Evolutionary conservation across 2,329 filamentous ascomycete species (phyloP), one percentile per base, ranked within the genome.

Genomic region (Zymoseptoria ardabiliae): DNA sequence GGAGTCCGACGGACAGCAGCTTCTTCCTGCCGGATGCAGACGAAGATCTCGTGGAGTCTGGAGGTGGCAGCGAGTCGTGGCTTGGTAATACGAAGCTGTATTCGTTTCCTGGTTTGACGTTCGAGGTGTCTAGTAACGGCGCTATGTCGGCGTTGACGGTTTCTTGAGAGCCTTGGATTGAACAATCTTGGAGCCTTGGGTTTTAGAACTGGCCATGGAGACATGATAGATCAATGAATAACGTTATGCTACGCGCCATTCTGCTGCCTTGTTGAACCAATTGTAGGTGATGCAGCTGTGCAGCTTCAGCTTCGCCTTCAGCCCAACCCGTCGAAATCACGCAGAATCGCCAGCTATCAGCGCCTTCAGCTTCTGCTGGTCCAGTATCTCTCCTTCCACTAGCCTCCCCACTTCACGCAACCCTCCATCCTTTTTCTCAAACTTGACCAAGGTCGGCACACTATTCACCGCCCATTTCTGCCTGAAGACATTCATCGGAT

Each of bases 41-140:
- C 30, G 51, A 67, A 68, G 67, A 78, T 68, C 69, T 75, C 66
- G 71, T 76, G 70, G 69, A 72, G 64, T 68, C 70, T 75, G 78
- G 68, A 74, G 74, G 70, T 68, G 75, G 65, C 74, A 73, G 67
- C 68, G 76, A 82, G 74, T 71, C 79, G 74, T 71, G 86, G 63
- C 73, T 87, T 61, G 85, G 84, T 20, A 88, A 87, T 58, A 96
- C 92, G 17, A 93, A 92, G 62, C 76, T 99, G 25, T 97, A 91
- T 76, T 92, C 93, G 1, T 97, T 97, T 70, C 93, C 94, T 0
- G 93, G 94, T 0, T 77, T 97, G 74, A 85, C 97, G 53, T 97
- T 99, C 77, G 94, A 99, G 76, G 93, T 99, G 25, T 76, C 97
- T 73, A 92, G 90, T 84, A 97, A 96, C 71, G 91, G 90, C 3